A percentile compares a stretch with the other conserved stretches of the same genome.
These are phyloP conservation scores for Lasiodiplodia theobromae DNA, from an alignment of 2,329 filamentous ascomycete genomes.

Conservation along the genomic window DNA sequence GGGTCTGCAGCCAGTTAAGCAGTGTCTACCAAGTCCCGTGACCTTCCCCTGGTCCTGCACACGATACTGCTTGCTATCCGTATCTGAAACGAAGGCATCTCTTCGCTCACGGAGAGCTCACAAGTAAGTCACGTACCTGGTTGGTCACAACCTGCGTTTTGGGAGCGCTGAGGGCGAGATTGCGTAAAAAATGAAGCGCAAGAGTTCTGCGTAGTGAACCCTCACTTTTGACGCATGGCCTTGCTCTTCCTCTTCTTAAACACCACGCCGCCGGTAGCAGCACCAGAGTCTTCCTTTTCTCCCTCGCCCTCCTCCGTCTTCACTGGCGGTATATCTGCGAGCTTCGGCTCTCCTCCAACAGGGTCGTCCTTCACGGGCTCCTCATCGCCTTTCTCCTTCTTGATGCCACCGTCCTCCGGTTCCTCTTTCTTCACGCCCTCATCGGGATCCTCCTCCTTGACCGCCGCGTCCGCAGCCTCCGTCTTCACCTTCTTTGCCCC, in stretches of 20 bases:
- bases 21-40: no score
- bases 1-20: no score
- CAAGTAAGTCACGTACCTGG: not conserved
- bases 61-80: no score
- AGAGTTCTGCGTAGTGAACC: not conserved
- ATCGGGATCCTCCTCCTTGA: slow-evolving; percentile 42
- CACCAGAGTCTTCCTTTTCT: slow-evolving; percentile 36
- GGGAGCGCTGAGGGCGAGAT: not conserved
- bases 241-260: slow-evolving; percentile 84
- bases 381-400: slow-evolving; percentile 52
- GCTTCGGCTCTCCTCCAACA: slow-evolving; percentile 36
- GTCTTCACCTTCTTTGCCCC: slow-evolving; percentile 38
- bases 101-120: no score
- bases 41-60: no score
- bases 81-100: no score
- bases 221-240: slow-evolving; percentile 67
- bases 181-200: not conserved
- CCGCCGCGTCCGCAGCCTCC: slow-evolving; percentile 33
- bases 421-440: slow-evolving; percentile 36
- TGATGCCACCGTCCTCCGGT: slow-evolving; percentile 39
- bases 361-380: slow-evolving; percentile 32
- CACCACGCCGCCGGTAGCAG: slow-evolving; percentile 58
- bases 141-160: not conserved
- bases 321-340: slow-evolving; percentile 31
- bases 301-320: slow-evolving; percentile 32